Conservation (phyloP, 2,329 filamentous ascomycete genomes). For the Fulvia fulva region DNA sequence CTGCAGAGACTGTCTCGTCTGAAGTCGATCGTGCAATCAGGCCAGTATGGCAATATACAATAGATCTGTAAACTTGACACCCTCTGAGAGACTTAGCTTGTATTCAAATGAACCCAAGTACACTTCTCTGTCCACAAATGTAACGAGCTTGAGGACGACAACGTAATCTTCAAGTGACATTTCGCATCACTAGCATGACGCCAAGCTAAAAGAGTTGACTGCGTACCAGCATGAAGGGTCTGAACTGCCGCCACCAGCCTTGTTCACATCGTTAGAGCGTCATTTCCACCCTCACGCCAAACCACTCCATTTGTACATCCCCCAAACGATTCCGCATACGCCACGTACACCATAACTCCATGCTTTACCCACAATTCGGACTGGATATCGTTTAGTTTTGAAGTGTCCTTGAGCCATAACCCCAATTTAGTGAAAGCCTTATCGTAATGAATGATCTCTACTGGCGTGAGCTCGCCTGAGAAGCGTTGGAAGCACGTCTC, state of each 20-base stretch:
- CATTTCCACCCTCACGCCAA: too few species aligned
- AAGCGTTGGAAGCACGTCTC: not conserved
- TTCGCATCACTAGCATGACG: not conserved
- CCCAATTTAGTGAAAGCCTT: not conserved
- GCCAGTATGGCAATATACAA: too few species aligned
- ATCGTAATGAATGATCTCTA: not conserved
- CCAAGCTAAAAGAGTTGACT: too few species aligned
- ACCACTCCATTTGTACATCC: not conserved
- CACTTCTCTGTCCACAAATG: too few species aligned
- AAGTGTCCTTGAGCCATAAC: not conserved
- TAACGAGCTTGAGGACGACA: too few species aligned
- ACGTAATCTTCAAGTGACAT: too few species aligned
- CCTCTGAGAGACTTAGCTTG: too few species aligned
- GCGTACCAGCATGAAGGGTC: not conserved
- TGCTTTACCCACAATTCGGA: not conserved
- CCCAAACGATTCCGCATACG: not conserved
- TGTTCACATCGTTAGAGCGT: not conserved
- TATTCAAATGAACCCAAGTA: too few species aligned
- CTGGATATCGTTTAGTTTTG: not conserved
- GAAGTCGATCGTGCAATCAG: too few species aligned
- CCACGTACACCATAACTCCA: not conserved
- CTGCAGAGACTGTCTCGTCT: too few species aligned
- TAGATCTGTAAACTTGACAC: too few species aligned
- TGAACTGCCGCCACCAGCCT: not conserved
- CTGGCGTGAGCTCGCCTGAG: not conserved